Evolutionary conservation across 768 basidiomycete genomes (phyloP).

Genomic region (Amanita muscaria): DNA sequence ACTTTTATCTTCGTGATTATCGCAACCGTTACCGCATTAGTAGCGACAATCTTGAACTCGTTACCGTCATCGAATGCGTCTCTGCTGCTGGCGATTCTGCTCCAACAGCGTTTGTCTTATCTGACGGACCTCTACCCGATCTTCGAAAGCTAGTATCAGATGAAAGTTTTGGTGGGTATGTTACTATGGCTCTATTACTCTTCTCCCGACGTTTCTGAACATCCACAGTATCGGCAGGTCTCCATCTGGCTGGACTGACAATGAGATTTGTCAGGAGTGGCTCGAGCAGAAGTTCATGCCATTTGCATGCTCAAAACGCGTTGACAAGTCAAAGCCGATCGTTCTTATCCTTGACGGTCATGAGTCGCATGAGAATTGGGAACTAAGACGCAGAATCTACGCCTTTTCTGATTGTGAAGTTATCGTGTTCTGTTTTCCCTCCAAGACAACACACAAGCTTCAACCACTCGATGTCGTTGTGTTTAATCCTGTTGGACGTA

Average conservation of each 20-base stretch:
- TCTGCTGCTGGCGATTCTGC: constrained; percentile 26
- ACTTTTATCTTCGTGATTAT: background rate
- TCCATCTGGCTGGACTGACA: too few species aligned
- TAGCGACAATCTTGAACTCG: constrained; percentile 29
- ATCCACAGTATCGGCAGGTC: too few species aligned
- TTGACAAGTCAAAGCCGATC: constrained; percentile 20
- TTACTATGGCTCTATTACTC: constrained; percentile 31
- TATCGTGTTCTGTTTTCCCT: constrained; percentile 11
- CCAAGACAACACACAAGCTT: too few species aligned
- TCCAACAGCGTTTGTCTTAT: constrained; percentile 4
- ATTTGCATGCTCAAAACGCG: constrained; percentile 15
- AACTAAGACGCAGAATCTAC: constrained; percentile 20
- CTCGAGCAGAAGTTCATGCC: constrained; percentile 30
- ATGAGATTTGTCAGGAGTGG: constrained; percentile 22
- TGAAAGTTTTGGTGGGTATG: constrained; percentile 27
- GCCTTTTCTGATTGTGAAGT: constrained; percentile 27
- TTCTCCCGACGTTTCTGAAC: constrained; percentile 10
- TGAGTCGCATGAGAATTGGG: constrained; percentile 28
- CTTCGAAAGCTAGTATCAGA: constrained; percentile 13
- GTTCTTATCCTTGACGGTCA: constrained; percentile 37
- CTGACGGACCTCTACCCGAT: constrained; percentile 12
- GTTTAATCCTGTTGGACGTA: constrained; percentile 26
- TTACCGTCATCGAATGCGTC: constrained; percentile 33
- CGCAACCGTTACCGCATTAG: constrained; percentile 14
- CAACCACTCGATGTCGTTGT: constrained; percentile 38